Percentiles rank a stretch among this genome's conserved stretches.
These are phyloP conservation scores for Quercus tomentella DNA, from an alignment of 331 rosid genomes.

Conservation along the genomic window DNA sequence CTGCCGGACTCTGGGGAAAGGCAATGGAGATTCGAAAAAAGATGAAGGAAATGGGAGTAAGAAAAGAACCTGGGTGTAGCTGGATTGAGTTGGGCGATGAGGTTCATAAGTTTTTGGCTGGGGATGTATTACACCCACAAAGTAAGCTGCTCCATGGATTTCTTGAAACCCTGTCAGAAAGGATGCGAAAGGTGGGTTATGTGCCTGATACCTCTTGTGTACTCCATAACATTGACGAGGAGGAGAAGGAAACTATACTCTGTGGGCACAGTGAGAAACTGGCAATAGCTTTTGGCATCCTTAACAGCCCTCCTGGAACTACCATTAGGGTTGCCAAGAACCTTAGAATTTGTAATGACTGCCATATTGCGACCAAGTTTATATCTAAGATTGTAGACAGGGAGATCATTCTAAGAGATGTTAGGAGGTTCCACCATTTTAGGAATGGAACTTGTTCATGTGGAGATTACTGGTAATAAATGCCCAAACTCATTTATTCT, in stretches of 20 bases:
- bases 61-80: constrained; percentile 85
- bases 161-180: constrained; percentile 51
- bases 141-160: constrained; percentile 55
- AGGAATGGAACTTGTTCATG: constrained; percentile 78
- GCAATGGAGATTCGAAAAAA: constrained; percentile 57
- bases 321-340: constrained; percentile 81
- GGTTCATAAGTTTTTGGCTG: constrained; percentile 75
- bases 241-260: constrained; percentile 67
- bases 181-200: constrained; percentile 80
- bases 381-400: constrained; percentile 65
- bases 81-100: constrained; percentile 78
- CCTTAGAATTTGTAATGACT: constrained; percentile 81
- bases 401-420: constrained; percentile 81
- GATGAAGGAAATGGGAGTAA: constrained; percentile 74
- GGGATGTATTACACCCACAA: constrained; percentile 72
- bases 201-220: constrained; percentile 83
- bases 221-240: constrained; percentile 68
- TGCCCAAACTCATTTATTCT: background rate
- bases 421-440: constrained; percentile 86
- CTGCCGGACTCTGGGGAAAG: constrained; percentile 68
- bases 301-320: constrained; percentile 66
- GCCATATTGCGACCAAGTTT: constrained; percentile 58
- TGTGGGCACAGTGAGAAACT: constrained; percentile 89
- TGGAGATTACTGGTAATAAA: constrained; percentile 73
- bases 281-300: constrained; percentile 77